Base-by-base conservation (phyloP, 1,139 yeast genomes). In the Kodamaea sp. region DNA sequence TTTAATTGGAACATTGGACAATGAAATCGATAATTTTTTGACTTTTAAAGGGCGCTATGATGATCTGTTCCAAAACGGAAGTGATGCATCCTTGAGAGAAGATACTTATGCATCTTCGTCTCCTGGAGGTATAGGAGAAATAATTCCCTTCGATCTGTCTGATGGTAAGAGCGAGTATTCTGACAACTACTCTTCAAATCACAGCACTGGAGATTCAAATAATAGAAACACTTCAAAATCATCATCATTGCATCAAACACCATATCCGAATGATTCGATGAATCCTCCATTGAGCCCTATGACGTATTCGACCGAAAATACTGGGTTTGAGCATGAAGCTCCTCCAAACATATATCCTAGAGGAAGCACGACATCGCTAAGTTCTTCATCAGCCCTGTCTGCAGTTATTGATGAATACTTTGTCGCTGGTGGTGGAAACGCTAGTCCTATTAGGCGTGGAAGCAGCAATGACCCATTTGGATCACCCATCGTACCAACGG, bases 1-100 rank as follows among this genome's bases (percentile, higher is more conserved):
- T 33, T 47, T 53, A 11, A 54, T 55, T 27, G 57, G 50, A 3
- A 40, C 54, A 3, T 37, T 55, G 27, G 57, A 55, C 25, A 39
- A 37, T 8, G 58, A 54, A 34, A 49, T 55, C 27, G 51, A 45
- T 34, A 39, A 38, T 30, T 50, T 51, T 32, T 33, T 43, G 30
- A 40, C 37, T 22, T 27, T 41, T 8, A 46, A 43, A 7, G 12
- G 22, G 9, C 27, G 23, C 24, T 7, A 15, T 6, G 12, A 31
- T 10, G 40, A 37, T 24, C 8, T 34, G 23, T 35, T 32, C 10
- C 23, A 29, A 11, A 26, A 32, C 30, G 33, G 25, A 11, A 26
- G 29, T 27, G 33, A 37, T 12, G 24, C 29, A 9, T 24, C 34
- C 9, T 26, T 12, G 6, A 29, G 15, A 29, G 36, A 36, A 4